Conservation (phyloP, 768 basidiomycete genomes). For the Termitomyces sp. region DNA sequence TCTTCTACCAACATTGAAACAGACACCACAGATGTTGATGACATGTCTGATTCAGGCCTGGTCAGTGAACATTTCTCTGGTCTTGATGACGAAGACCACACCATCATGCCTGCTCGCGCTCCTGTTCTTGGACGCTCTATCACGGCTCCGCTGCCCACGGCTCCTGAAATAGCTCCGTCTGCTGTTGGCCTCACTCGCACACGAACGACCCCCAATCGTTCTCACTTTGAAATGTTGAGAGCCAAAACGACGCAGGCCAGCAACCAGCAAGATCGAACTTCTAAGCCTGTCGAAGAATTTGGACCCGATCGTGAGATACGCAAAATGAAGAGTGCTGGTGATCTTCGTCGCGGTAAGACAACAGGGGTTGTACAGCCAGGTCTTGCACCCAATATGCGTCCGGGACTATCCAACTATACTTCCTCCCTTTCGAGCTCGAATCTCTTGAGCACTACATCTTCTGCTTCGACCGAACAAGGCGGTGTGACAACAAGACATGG, state of each 20-base stretch:
- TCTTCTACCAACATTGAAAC: conserved; percentile 35
- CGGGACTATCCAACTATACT: conserved; percentile 42
- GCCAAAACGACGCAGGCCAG: conserved; percentile 22
- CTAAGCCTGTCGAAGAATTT: conserved; percentile 30
- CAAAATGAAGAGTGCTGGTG: conserved; percentile 86
- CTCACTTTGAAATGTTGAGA: conserved; percentile 41
- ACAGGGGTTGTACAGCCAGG: conserved; percentile 21
- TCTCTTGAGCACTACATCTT: conserved; percentile 34
- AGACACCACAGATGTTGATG: conserved; percentile 47
- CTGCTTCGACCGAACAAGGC: conserved; percentile 29
- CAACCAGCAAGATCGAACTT: conserved; percentile 14
- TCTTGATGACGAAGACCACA: conserved; percentile 67
- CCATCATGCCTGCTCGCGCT: conserved; percentile 61
- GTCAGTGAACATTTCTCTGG: conserved; percentile 27
- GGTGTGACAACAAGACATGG: conserved; percentile 53
- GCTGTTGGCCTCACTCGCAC: conserved; percentile 56
- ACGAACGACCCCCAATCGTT: conserved; percentile 68
- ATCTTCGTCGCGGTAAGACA: conserved; percentile 49
- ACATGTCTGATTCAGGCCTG: conserved; percentile 52
- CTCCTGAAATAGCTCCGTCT: conserved; percentile 18
- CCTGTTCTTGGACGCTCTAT: conserved; percentile 46
- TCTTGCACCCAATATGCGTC: conserved; percentile 22
- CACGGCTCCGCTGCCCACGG: conserved; percentile 38
- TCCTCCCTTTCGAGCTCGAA: conserved; percentile 70
- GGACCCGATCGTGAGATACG: conserved; percentile 58